These are phyloP conservation scores for Sanchytrium tribonematis DNA, from an alignment of 371 early-diverging fungal species.

Conservation along the genomic window DNA sequence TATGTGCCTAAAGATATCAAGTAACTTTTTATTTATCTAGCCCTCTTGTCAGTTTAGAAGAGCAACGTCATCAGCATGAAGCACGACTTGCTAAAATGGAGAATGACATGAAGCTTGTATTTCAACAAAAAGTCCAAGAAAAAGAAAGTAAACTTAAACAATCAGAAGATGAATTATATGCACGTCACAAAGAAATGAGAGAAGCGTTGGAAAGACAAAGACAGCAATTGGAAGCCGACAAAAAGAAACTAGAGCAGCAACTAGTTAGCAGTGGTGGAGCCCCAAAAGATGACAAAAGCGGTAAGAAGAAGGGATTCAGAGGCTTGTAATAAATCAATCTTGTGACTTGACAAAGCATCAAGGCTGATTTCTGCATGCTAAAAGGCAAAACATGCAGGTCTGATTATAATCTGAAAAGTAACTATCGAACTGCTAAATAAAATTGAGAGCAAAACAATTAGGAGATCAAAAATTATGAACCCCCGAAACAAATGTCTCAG, in stretches of 20 bases:
- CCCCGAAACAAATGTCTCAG: too few species aligned
- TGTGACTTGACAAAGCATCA: too few species aligned
- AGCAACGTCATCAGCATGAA: conserved; percentile 69
- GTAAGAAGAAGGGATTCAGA: background rate
- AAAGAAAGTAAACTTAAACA: conserved; percentile 86
- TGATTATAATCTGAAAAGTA: too few species aligned
- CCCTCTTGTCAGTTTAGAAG: conserved; percentile 67
- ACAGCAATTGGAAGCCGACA: conserved; percentile 69
- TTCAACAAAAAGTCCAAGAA: conserved; percentile 90
- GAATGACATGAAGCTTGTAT: conserved; percentile 81
- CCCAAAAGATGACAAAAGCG: background rate
- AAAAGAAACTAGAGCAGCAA: conserved; percentile 12
- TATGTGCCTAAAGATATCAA: conserved; percentile 12
- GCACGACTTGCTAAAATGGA: conserved; percentile 89
- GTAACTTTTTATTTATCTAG: conserved; percentile 10
- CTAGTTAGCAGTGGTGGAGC: background rate
- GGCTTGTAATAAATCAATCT: too few species aligned
- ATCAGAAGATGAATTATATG: conserved; percentile 80
- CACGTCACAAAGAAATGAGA: conserved; percentile 87
- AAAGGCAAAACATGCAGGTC: too few species aligned
- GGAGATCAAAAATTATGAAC: too few species aligned
- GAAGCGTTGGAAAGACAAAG: conserved; percentile 78
- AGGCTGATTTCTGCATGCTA: too few species aligned
- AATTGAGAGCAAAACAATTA: too few species aligned
- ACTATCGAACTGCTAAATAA: too few species aligned